phyloP scores from a whole-genome alignment of 2,329 filamentous ascomycete species.

The Torrubiellomyces zombiae region DNA sequence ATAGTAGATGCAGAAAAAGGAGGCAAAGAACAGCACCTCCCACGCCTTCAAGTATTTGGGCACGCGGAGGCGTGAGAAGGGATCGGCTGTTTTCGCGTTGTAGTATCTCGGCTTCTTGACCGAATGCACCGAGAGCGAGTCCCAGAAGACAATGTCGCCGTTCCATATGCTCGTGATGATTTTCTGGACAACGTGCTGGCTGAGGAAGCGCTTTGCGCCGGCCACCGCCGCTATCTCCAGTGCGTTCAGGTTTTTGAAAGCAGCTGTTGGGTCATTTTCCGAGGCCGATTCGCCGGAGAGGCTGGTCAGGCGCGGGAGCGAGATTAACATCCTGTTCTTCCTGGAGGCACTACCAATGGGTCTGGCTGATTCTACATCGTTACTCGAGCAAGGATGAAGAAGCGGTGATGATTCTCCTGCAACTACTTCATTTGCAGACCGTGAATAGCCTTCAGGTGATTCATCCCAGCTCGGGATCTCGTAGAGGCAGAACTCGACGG shows the following conservation, averaged over 20 bases:
- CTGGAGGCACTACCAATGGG: slow-evolving; percentile 23
- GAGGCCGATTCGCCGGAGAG: slow-evolving; percentile 20
- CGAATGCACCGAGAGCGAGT: slow-evolving; percentile 54
- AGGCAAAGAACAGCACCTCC: slow-evolving; percentile 65
- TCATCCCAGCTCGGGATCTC: slow-evolving; percentile 40
- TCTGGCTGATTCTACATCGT: slow-evolving; percentile 7
- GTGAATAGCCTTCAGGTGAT: slow-evolving; percentile 4
- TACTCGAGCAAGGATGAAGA: slow-evolving; percentile 17
- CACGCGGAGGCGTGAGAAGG: slow-evolving; percentile 59
- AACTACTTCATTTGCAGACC: slow-evolving; percentile 18
- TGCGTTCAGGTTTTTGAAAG: slow-evolving; percentile 68
- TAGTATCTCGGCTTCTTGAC: slow-evolving; percentile 65
- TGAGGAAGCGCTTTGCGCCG: slow-evolving; percentile 69
- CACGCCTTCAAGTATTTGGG: slow-evolving; percentile 74
- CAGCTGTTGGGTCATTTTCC: slow-evolving; percentile 46
- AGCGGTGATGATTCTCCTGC: slow-evolving; percentile 31
- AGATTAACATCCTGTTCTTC: slow-evolving; percentile 32
- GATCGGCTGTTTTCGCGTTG: slow-evolving; percentile 48
- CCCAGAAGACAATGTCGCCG: slow-evolving; percentile 79
- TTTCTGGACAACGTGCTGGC: slow-evolving; percentile 64
- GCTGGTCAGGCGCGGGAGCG: slow-evolving; percentile 36
- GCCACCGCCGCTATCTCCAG: slow-evolving; percentile 74
- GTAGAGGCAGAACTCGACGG: slow-evolving; percentile 57
- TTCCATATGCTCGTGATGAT: slow-evolving; percentile 76
- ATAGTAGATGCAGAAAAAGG: slow-evolving; percentile 70